Evolutionary conservation across 2,329 filamentous ascomycete genomes (phyloP), one percentile per base, ranked within the genome.

Genomic region (Rutstroemia sp.): DNA sequence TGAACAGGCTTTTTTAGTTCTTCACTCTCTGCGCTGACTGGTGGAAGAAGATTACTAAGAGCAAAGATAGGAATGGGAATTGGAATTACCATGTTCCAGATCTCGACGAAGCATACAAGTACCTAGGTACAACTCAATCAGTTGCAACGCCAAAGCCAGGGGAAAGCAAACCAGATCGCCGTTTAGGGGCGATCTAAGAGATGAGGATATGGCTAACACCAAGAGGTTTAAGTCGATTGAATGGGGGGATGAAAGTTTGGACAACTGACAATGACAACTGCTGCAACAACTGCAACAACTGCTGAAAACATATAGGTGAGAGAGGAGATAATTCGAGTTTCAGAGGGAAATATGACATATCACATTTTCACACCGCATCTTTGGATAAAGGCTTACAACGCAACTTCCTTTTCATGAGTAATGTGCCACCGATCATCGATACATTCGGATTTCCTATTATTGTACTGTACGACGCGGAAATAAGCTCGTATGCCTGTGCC

Each of bases 171-270:
- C 52, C 50, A 55, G 52, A 55, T 55, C 52, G 52, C 46, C 52
- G 30, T 44, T 55, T 55, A 55, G 52, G 52, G 52, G 52, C 52
- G 52, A 55, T 55, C 52, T 55, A 55, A 17, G 19, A 45, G n/a
- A 19, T 19, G 17, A 41, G 39, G 39, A n/a, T 42, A 17, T 42
- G 16, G 16, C 19, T 42, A 42, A 42, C 8, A 42, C 9, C 5
- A 34, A 34, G 30, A 42, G 16, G n/a, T 19, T 4, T 5, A 19
- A 9, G 39, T 19, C 3, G 19, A 19, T n/a, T 42, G 30, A 12
- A 34, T 34, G 30, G 12, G 30, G 30, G 10, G 12, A 4, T 10
- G 12, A 34, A 34, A 34, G 30, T n/a, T 42, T 17, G 3, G 17
- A 44, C 19, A 14, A 19, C 27, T n/a, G 23, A 42, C 37, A 50